These are phyloP conservation scores for Fusarium sarcochroum DNA, from an alignment of 2,329 filamentous ascomycete species.

Conservation along the genomic window DNA sequence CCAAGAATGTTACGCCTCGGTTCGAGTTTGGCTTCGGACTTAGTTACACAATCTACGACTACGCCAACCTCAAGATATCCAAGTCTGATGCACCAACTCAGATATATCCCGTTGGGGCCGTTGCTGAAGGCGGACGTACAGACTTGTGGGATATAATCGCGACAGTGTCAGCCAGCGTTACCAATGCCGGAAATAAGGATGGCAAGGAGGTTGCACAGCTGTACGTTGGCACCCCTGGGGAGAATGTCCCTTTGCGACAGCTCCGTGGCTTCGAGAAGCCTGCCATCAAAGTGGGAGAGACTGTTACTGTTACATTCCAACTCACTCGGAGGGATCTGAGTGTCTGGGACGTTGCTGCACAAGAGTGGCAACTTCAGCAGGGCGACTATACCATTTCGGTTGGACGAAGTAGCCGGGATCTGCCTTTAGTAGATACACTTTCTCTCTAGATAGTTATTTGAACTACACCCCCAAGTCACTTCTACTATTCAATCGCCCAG, in stretches of 20 bases:
- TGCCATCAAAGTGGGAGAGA: neutral
- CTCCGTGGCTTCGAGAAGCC: slow-evolving; percentile 21
- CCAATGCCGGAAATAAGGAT: neutral
- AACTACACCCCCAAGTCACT: too few species aligned
- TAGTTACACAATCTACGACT: slow-evolving; percentile 75
- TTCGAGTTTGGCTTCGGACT: slow-evolving; percentile 85
- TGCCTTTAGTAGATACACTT: neutral
- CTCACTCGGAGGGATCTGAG: slow-evolving; percentile 2
- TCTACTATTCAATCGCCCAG: too few species aligned
- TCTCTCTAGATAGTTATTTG: too few species aligned
- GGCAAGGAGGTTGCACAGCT: slow-evolving; percentile 20
- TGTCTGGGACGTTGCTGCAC: slow-evolving; percentile 10
- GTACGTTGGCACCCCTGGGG: slow-evolving; percentile 4
- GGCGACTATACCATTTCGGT: slow-evolving; percentile 11
- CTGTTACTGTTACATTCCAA: neutral
- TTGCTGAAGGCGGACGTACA: neutral
- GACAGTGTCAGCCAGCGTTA: slow-evolving; percentile 1
- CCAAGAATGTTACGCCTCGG: slow-evolving; percentile 69
- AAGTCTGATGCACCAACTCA: neutral
- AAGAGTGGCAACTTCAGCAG: slow-evolving; percentile 26
- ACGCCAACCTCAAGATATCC: neutral
- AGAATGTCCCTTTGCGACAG: slow-evolving; percentile 2
- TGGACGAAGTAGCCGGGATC: slow-evolving; percentile 19
- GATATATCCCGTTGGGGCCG: slow-evolving; percentile 1
- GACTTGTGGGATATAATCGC: slow-evolving; percentile 18